These are phyloP conservation scores for Myxozyma mucilagina DNA, from an alignment of 805 yeast genomes.

Conservation along the genomic window DNA sequence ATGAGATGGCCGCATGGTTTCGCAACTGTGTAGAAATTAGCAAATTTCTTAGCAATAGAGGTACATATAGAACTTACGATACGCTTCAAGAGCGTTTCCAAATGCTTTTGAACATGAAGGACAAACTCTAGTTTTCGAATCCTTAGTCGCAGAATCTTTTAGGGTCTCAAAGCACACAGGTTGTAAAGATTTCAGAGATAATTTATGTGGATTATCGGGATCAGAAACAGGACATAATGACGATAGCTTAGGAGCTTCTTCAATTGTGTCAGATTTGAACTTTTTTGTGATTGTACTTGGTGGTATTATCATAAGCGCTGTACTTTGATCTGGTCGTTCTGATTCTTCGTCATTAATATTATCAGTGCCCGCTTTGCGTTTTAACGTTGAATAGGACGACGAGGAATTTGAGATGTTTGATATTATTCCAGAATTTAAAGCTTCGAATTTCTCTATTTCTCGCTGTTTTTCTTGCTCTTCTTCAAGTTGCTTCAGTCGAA, in stretches of 20 bases:
- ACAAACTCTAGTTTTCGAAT: conserved; percentile 19
- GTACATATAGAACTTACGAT: conserved; percentile 16
- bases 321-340: background rate
- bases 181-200: conserved; percentile 19
- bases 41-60: background rate
- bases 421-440: conserved; percentile 16
- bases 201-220: conserved; percentile 11
- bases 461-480: conserved; percentile 6
- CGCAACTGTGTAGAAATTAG: conserved; percentile 7
- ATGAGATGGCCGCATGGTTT: conserved; percentile 31
- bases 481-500: background rate
- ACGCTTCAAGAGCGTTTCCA: conserved; percentile 23
- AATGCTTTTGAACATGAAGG: conserved; percentile 29
- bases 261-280: background rate
- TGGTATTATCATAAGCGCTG: background rate
- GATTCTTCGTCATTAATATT: background rate
- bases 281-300: background rate
- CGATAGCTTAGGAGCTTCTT: background rate
- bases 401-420: background rate
- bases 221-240: conserved; percentile 30
- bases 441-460: conserved; percentile 22
- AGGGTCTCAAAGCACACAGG: conserved; percentile 16
- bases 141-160: conserved; percentile 3
- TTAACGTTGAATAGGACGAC: background rate
- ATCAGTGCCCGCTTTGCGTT: conserved; percentile 12